Conservation (phyloP, 2,329 filamentous ascomycete genomes). For the Tolypocladium amazonense region DNA sequence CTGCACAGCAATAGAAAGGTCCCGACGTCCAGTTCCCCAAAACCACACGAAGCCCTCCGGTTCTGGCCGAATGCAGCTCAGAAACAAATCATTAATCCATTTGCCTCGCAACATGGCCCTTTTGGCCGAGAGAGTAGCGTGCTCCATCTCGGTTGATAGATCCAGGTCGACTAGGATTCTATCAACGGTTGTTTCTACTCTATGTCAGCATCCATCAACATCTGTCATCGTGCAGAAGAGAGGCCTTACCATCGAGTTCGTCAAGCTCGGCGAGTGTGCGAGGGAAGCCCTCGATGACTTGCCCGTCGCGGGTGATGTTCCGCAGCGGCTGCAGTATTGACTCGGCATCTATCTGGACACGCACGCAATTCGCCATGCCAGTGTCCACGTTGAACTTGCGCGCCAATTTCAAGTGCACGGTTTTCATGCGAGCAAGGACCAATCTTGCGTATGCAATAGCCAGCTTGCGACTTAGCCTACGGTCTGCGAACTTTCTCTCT, state of each 20-base stretch:
- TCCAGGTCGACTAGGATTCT: background rate
- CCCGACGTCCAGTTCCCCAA: background rate
- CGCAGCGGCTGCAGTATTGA: background rate
- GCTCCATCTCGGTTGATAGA: background rate
- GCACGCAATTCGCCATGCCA: background rate
- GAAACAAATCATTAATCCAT: background rate
- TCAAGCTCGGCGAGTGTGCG: background rate
- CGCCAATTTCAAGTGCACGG: background rate
- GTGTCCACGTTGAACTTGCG: background rate
- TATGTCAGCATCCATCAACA: too few relatives aligned
- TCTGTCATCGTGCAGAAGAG: too few relatives aligned
- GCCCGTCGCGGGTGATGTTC: background rate
- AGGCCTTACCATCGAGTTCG: background rate
- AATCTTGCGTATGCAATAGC: background rate
- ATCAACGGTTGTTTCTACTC: background rate
- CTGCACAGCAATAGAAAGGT: background rate
- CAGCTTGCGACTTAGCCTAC: too few relatives aligned
- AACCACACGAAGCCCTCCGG: background rate
- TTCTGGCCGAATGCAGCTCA: fast-evolving
- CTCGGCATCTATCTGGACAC: background rate
- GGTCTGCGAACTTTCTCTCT: too few relatives aligned
- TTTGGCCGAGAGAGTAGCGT: background rate
- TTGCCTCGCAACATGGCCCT: background rate
- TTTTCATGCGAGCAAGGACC: background rate
- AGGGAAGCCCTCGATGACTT: background rate